phyloP scores from a whole-genome alignment of 352 stramenopile genomes.

The Phytopythium montanum region DNA sequence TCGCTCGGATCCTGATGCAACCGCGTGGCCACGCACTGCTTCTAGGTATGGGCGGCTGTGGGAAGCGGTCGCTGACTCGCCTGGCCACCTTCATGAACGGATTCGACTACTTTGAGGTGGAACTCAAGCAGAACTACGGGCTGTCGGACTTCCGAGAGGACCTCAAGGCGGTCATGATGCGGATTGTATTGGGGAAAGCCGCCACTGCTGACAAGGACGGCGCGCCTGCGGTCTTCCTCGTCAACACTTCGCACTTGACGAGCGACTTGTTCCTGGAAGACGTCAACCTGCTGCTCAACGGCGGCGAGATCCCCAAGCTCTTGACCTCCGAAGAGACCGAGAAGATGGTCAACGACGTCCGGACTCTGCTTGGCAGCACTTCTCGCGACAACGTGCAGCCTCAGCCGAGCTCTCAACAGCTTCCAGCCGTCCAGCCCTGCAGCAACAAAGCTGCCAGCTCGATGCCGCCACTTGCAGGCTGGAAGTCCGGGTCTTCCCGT shows the following conservation, averaged over 20 bases:
- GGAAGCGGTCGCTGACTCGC: slow-evolving; percentile 76
- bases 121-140: slow-evolving; percentile 83
- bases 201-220: background rate
- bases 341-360: slow-evolving; percentile 65
- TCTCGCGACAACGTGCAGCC: background rate
- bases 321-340: slow-evolving; percentile 86
- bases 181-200: slow-evolving; percentile 33
- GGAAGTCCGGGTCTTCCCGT: background rate
- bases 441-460: background rate
- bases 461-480: background rate
- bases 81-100: slow-evolving; percentile 75
- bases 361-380: slow-evolving; percentile 22
- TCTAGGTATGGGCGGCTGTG: slow-evolving; percentile 84
- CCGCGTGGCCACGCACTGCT: slow-evolving; percentile 84
- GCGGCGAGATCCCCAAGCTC: slow-evolving; percentile 82
- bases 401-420: background rate
- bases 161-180: slow-evolving; percentile 65
- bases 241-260: slow-evolving; percentile 83
- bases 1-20: slow-evolving; percentile 80
- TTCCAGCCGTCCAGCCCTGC: background rate
- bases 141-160: slow-evolving; percentile 87
- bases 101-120: slow-evolving; percentile 77
- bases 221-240: slow-evolving; percentile 61
- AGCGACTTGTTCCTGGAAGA: slow-evolving; percentile 86
- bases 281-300: slow-evolving; percentile 87